phyloP scores from a whole-genome alignment of 306 rosid species.

The Alnus glutinosa region DNA sequence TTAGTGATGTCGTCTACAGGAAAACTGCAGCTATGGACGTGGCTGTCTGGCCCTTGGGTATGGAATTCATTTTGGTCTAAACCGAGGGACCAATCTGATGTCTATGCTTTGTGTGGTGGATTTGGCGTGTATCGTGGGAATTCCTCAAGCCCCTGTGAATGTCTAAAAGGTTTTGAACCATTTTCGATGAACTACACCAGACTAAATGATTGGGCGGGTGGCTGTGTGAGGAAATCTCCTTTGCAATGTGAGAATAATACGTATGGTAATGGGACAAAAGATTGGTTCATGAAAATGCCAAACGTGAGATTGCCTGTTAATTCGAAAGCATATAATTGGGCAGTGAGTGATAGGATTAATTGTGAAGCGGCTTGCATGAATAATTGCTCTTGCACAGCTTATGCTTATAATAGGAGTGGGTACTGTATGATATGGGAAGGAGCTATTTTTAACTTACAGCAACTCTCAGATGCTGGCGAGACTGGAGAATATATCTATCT shows the following conservation, averaged over 20 bases:
- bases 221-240: neutral
- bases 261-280: neutral
- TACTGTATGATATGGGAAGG: too few relatives aligned
- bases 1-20: neutral
- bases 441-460: too few relatives aligned
- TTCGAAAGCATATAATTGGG: neutral
- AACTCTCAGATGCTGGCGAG: too few relatives aligned
- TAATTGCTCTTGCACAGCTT: neutral
- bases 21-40: too few relatives aligned
- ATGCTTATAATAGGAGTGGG: neutral
- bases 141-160: neutral
- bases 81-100: neutral
- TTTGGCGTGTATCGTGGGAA: neutral
- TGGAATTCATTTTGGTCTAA: neutral
- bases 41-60: neutral
- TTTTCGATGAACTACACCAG: neutral
- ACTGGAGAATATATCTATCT: too few relatives aligned
- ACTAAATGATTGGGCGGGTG: neutral
- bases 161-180: conserved; percentile 3
- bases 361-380: neutral
- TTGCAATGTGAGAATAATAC: neutral
- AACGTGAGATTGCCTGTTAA: neutral
- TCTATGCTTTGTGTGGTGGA: neutral
- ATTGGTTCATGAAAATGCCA: neutral
- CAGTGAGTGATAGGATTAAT: too few relatives aligned